phyloP scores from a whole-genome alignment of 1,284 basidiomycete genomes.

The Sanghuangporus sanghuang region DNA sequence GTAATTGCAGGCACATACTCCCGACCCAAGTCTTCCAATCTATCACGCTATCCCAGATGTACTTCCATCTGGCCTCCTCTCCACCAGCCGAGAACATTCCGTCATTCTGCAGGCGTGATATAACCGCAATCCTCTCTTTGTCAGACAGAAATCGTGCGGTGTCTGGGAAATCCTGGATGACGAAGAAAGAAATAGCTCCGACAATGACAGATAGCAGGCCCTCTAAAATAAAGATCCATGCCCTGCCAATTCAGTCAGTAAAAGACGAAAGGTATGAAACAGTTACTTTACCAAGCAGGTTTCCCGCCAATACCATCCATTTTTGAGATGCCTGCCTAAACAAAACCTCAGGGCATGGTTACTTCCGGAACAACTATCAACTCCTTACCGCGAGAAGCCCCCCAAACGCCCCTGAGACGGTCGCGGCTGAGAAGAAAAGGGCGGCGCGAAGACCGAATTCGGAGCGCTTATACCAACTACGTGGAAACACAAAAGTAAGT shows the following conservation, averaged over 20 bases:
- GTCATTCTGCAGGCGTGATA: constrained; percentile 64
- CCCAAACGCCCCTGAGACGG: constrained; percentile 22
- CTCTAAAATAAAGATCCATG: constrained; percentile 26
- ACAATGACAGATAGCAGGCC: constrained; percentile 28
- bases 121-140: constrained; percentile 33
- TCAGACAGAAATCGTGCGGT: constrained; percentile 35
- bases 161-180: constrained; percentile 36
- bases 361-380: neutral
- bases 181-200: constrained; percentile 31
- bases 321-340: constrained; percentile 20
- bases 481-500: neutral
- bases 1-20: constrained; percentile 28
- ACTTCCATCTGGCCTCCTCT: constrained; percentile 55
- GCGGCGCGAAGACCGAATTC: constrained; percentile 24
- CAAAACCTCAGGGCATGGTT: neutral
- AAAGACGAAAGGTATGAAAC: neutral
- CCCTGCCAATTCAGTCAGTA: constrained; percentile 4
- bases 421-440: constrained; percentile 25
- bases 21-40: constrained; percentile 75
- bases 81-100: constrained; percentile 69
- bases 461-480: constrained; percentile 22
- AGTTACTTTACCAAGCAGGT: constrained; percentile 21
- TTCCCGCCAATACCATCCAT: constrained; percentile 26
- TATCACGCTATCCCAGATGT: constrained; percentile 52
- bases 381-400: constrained; percentile 12